Conservation (phyloP, 2,329 filamentous ascomycete genomes). For the Beauveria scarabaeidicola region DNA sequence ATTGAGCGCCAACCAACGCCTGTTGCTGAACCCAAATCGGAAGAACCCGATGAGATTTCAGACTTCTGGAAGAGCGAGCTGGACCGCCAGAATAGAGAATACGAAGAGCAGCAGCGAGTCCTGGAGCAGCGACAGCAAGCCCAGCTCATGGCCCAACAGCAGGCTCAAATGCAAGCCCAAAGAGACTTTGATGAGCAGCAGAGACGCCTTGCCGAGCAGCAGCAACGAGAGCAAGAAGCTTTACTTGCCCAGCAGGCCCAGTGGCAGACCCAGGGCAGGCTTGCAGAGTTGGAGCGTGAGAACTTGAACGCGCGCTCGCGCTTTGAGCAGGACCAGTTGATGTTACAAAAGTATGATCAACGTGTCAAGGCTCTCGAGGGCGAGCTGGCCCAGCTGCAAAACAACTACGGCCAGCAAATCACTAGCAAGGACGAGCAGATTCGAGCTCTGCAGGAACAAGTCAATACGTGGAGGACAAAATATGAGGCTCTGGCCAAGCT, state of each 20-base stretch:
- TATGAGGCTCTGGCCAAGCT: conserved; percentile 95
- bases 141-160: conserved; percentile 70
- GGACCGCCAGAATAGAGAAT: conserved; percentile 84
- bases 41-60: conserved; percentile 89
- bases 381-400: conserved; percentile 74
- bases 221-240: conserved; percentile 83
- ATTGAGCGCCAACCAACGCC: conserved; percentile 62
- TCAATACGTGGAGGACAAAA: conserved; percentile 95
- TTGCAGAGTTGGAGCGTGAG: conserved; percentile 90
- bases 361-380: conserved; percentile 87
- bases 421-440: conserved; percentile 92
- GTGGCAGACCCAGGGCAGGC: conserved; percentile 89
- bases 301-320: conserved; percentile 90
- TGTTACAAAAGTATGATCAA: conserved; percentile 94
- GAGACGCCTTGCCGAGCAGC: conserved; percentile 76
- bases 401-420: conserved; percentile 77
- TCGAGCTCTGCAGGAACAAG: conserved; percentile 83
- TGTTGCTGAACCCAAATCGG: conserved; percentile 55
- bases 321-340: conserved; percentile 93
- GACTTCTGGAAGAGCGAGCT: conserved; percentile 98
- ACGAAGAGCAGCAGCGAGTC: conserved; percentile 85
- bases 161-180: conserved; percentile 77
- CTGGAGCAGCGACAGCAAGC: conserved; percentile 81
- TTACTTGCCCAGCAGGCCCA: conserved; percentile 81
- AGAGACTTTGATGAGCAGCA: conserved; percentile 97